These are phyloP conservation scores for Phytopythium litorale DNA, from an alignment of 352 stramenopile genomes.

Conservation along the genomic window DNA sequence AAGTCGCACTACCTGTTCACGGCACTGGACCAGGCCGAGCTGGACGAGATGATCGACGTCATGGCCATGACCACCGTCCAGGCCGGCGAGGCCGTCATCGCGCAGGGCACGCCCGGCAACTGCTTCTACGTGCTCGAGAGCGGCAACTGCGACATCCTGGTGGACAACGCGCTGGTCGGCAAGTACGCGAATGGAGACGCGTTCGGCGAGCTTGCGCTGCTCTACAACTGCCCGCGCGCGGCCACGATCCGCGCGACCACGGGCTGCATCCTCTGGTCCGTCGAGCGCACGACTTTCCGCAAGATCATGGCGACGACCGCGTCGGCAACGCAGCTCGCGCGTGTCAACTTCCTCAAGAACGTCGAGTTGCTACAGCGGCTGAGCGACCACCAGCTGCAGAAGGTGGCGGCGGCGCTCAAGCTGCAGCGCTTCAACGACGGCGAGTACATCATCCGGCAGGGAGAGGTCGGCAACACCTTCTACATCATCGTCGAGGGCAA, in stretches of 20 bases:
- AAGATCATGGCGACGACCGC: constrained; percentile 81
- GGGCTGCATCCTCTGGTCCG: constrained; percentile 88
- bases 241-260: constrained; percentile 90
- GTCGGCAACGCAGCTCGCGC: constrained; percentile 64
- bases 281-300: constrained; percentile 88
- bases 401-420: constrained; percentile 81
- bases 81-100: constrained; percentile 61
- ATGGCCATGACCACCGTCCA: constrained; percentile 77
- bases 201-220: constrained; percentile 96
- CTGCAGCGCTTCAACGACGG: constrained; percentile 83
- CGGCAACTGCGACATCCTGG: constrained; percentile 83
- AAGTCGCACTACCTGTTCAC: constrained; percentile 85
- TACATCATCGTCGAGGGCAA: constrained; percentile 96
- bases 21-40: constrained; percentile 62
- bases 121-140: constrained; percentile 94
- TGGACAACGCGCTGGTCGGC: constrained; percentile 75
- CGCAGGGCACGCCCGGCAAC: constrained; percentile 83
- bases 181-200: constrained; percentile 76
- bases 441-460: constrained; percentile 93
- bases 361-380: constrained; percentile 91
- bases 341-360: constrained; percentile 92
- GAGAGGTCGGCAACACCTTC: constrained; percentile 94
- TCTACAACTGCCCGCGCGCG: constrained; percentile 95
- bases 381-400: constrained; percentile 84
- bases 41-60: constrained; percentile 83